Conservation (phyloP, 805 yeast species). For the Metschnikowia koreensis region DNA sequence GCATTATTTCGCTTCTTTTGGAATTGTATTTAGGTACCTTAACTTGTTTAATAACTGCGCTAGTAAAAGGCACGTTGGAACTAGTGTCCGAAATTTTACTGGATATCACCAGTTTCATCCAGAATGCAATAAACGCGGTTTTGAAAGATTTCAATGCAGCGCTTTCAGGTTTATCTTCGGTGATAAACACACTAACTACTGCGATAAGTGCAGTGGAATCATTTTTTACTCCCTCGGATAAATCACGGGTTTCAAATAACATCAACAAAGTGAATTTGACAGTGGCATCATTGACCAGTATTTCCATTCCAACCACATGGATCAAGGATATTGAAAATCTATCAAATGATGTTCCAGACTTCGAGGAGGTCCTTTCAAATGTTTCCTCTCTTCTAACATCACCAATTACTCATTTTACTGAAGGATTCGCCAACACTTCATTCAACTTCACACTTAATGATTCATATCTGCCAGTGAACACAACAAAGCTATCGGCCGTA, state of each 20-base stretch:
- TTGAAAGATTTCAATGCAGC: slow-evolving; percentile 66
- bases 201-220: slow-evolving; percentile 49
- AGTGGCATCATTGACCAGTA: slow-evolving; percentile 25
- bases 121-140: slow-evolving; percentile 59
- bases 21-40: slow-evolving; percentile 83
- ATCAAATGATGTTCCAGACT: slow-evolving; percentile 57
- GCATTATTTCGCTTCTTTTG: slow-evolving; percentile 12
- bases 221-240: slow-evolving; percentile 42
- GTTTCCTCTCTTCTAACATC: slow-evolving; percentile 50
- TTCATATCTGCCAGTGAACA: background rate
- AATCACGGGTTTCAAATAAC: slow-evolving; percentile 35
- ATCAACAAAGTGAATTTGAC: slow-evolving; percentile 51
- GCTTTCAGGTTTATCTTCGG: slow-evolving; percentile 53
- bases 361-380: slow-evolving; percentile 58
- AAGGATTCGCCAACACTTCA: slow-evolving; percentile 1
- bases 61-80: slow-evolving; percentile 68
- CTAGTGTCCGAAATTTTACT: slow-evolving; percentile 55
- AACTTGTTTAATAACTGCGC: slow-evolving; percentile 74
- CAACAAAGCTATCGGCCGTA: background rate
- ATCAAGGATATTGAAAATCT: slow-evolving; percentile 54
- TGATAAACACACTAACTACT: slow-evolving; percentile 54
- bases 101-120: slow-evolving; percentile 58
- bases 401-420: slow-evolving; percentile 5
- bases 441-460: slow-evolving; percentile 8
- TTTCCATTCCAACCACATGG: slow-evolving; percentile 66